Percentiles rank a stretch among this genome's conserved stretches.
Conservation (phyloP, 495 filamentous ascomycete genomes). For the Hyaloscypha bicolor region DNA sequence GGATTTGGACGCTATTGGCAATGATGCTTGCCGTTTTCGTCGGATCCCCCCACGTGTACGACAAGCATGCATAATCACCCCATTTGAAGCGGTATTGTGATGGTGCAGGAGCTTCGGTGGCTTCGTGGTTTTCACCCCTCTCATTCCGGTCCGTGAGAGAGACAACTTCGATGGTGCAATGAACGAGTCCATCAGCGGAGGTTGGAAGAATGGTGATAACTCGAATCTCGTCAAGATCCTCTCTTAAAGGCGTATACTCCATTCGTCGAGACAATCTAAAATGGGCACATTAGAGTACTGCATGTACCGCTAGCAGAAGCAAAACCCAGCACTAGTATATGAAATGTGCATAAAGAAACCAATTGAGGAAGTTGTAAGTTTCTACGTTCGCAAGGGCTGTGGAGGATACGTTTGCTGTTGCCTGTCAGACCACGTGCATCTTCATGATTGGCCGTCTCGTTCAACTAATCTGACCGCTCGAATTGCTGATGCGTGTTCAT, state of each 20-base stretch:
- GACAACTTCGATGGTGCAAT: slow-evolving; percentile 14
- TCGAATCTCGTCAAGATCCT: slow-evolving; percentile 20
- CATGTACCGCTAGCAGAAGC: no score
- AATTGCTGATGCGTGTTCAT: no score
- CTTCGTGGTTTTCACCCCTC: background rate
- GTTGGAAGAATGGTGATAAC: slow-evolving; percentile 9
- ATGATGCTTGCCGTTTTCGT: slow-evolving; percentile 1
- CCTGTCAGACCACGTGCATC: no score
- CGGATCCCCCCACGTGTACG: slow-evolving; percentile 19
- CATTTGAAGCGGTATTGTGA: slow-evolving; percentile 13
- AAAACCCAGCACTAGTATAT: no score
- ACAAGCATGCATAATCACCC: slow-evolving; percentile 23
- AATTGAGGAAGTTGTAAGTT: no score
- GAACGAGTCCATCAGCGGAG: background rate
- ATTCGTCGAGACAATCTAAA: no score
- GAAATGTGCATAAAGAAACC: no score
- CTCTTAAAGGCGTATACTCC: slow-evolving; percentile 16
- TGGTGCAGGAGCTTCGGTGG: background rate
- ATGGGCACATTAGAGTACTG: no score
- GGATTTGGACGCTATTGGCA: slow-evolving; percentile 10
- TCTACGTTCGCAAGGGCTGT: no score
- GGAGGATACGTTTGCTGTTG: no score
- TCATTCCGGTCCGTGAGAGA: background rate
- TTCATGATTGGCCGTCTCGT: no score
- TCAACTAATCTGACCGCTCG: no score